Conservation (phyloP, 805 yeast species). For the Candida verbasci region DNA sequence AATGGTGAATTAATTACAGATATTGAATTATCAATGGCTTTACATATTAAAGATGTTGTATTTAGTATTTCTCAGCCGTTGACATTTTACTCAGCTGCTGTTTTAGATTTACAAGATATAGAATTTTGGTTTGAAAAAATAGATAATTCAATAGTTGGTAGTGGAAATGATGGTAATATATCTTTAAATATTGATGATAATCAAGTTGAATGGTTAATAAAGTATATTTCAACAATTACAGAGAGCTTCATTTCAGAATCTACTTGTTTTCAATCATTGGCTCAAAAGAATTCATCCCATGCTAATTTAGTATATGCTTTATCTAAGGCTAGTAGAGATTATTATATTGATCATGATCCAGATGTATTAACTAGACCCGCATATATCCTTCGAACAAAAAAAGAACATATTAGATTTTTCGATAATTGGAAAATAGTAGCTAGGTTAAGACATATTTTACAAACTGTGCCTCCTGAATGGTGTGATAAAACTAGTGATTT, state of each 20-base stretch:
- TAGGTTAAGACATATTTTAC: slow-evolving; percentile 69
- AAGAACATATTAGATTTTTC: slow-evolving; percentile 69
- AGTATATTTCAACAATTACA: slow-evolving; percentile 12
- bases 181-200: slow-evolving; percentile 15
- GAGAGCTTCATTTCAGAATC: slow-evolving; percentile 14
- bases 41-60: slow-evolving; percentile 23
- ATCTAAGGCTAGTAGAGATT: slow-evolving; percentile 32
- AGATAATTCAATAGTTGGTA: slow-evolving; percentile 13
- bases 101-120: slow-evolving; percentile 21
- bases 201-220: slow-evolving; percentile 20
- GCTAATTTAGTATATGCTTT: slow-evolving; percentile 40
- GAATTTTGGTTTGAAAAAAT: slow-evolving; percentile 34
- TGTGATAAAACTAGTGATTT: slow-evolving; percentile 21
- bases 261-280: slow-evolving; percentile 12
- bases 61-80: slow-evolving; percentile 6
- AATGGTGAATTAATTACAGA: slow-evolving; percentile 2
- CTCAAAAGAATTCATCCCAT: slow-evolving; percentile 10
- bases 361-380: slow-evolving; percentile 88
- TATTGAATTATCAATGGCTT: slow-evolving; percentile 21
- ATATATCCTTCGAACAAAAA: slow-evolving; percentile 65
- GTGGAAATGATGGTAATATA: slow-evolving; percentile 17
- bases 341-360: slow-evolving; percentile 73
- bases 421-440: slow-evolving; percentile 87
- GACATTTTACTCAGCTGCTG: slow-evolving; percentile 17
- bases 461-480: slow-evolving; percentile 57